Conservation (phyloP, 108 stramenopile genomes). For the Cyclotella choctawhatcheeana region DNA sequence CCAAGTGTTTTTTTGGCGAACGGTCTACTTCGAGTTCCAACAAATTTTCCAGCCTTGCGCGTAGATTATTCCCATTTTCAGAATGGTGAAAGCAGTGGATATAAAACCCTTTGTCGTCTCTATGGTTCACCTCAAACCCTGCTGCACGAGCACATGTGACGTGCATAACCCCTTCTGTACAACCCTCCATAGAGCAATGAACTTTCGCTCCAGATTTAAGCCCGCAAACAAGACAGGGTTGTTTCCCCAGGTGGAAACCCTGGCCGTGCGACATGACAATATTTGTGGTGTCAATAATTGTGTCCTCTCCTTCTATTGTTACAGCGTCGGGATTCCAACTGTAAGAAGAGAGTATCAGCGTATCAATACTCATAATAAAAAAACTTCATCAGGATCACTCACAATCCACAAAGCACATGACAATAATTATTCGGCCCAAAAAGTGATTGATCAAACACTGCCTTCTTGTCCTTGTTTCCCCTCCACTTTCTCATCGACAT, state of each 20-base stretch:
- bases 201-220: slow-evolving; percentile 65
- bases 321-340: slow-evolving; percentile 61
- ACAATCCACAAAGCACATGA: slow-evolving; percentile 79
- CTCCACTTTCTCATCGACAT: slow-evolving; percentile 65
- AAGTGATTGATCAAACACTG: slow-evolving; percentile 56
- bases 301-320: slow-evolving; percentile 23
- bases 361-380: slow-evolving; percentile 2
- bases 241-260: slow-evolving; percentile 48
- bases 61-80: slow-evolving; percentile 52
- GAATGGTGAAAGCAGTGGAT: slow-evolving; percentile 75
- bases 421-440: slow-evolving; percentile 64
- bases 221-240: slow-evolving; percentile 75
- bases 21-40: slow-evolving; percentile 61
- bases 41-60: slow-evolving; percentile 83
- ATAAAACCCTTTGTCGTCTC: slow-evolving; percentile 11
- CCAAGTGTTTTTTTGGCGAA: slow-evolving; percentile 27
- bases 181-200: slow-evolving; percentile 54
- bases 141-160: slow-evolving; percentile 84
- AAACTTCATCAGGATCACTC: slow-evolving; percentile 43
- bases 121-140: slow-evolving; percentile 67
- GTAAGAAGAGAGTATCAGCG: neutral
- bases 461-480: slow-evolving; percentile 48
- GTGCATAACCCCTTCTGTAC: slow-evolving; percentile 57
- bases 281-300: slow-evolving; percentile 58
- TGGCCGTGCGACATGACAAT: slow-evolving; percentile 73